phyloP scores from a whole-genome alignment of 176 grass and related monocot genomes.

The Aegilops umbellulata region DNA sequence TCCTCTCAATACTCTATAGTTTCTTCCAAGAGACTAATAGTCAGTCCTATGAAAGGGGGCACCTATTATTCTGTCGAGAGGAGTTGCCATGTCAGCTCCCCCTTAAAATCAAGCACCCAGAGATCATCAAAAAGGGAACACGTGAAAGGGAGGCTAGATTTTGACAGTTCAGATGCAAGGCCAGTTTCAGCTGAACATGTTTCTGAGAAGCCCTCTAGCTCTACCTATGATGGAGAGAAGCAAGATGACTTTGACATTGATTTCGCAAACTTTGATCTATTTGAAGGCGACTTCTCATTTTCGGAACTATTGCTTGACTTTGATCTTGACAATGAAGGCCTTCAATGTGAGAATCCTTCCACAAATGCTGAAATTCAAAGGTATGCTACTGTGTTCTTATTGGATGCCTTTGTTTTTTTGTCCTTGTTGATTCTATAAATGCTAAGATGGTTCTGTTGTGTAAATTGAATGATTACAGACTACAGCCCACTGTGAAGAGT shows the following conservation, averaged over 20 bases:
- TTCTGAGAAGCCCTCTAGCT: conserved; percentile 36
- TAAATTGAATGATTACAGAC: conserved; percentile 38
- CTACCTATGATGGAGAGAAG: conserved; percentile 42
- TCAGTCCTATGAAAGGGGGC: conserved; percentile 78
- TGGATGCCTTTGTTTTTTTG: conserved; percentile 11
- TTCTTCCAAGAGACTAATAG: conserved; percentile 78
- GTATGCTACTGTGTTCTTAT: conserved; percentile 25
- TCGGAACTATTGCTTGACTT: conserved; percentile 87
- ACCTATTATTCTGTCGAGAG: conserved; percentile 78
- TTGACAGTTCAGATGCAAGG: conserved; percentile 43
- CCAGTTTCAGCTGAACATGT: conserved; percentile 23
- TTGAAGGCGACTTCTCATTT: conserved; percentile 64
- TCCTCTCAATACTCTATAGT: conserved; percentile 70
- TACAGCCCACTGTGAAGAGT: conserved; percentile 30
- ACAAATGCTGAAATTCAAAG: conserved; percentile 46
- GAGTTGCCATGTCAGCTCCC: conserved; percentile 83
- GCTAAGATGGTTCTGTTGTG: conserved; percentile 16
- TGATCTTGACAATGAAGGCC: conserved; percentile 64
- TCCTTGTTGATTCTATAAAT: conserved; percentile 22
- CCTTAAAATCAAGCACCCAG: conserved; percentile 48
- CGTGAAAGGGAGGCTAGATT: conserved; percentile 84
- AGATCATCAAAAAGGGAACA: conserved; percentile 64
- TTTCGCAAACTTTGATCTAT: conserved; percentile 70
- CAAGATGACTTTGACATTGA: conserved; percentile 62
- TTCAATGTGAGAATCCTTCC: conserved; percentile 37